These are phyloP conservation scores for Macrophomina pseudophaseolina DNA, from an alignment of 2,329 filamentous ascomycete genomes.

Conservation along the genomic window DNA sequence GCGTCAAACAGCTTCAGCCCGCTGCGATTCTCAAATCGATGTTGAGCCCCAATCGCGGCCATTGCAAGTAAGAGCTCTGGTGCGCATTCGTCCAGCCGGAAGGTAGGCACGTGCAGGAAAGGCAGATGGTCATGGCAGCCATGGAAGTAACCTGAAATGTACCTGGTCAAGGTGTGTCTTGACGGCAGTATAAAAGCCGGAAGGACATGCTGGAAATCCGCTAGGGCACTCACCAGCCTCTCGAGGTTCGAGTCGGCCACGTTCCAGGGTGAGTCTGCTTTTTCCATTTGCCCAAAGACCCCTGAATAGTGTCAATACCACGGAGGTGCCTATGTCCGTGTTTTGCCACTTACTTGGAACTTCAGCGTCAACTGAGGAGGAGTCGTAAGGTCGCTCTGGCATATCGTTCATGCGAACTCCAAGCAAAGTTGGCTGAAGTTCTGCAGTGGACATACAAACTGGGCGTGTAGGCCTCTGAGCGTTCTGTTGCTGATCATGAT, in stretches of 20 bases:
- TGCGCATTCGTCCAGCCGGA: conserved; percentile 38
- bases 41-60: conserved; percentile 41
- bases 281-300: conserved; percentile 26
- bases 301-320: conserved; percentile 34
- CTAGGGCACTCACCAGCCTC: conserved; percentile 34
- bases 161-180: conserved; percentile 38
- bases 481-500: no score
- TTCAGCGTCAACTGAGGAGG: neutral
- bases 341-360: conserved; percentile 29
- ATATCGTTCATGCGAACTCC: no score
- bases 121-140: conserved; percentile 43
- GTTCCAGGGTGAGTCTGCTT: conserved; percentile 37
- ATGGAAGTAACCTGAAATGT: conserved; percentile 39
- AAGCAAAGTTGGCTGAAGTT: no score
- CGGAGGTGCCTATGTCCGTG: neutral
- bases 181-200: conserved; percentile 38
- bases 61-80: conserved; percentile 41
- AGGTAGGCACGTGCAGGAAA: conserved; percentile 42
- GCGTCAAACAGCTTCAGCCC: conserved; percentile 38
- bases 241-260: conserved; percentile 31
- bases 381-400: neutral
- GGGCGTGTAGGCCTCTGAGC: no score
- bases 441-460: no score
- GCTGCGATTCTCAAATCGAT: conserved; percentile 40
- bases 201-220: conserved; percentile 33